These are phyloP conservation scores for Acanthamoeba polyphaga DNA, from an alignment of 208 protist species.

Conservation along the genomic window DNA sequence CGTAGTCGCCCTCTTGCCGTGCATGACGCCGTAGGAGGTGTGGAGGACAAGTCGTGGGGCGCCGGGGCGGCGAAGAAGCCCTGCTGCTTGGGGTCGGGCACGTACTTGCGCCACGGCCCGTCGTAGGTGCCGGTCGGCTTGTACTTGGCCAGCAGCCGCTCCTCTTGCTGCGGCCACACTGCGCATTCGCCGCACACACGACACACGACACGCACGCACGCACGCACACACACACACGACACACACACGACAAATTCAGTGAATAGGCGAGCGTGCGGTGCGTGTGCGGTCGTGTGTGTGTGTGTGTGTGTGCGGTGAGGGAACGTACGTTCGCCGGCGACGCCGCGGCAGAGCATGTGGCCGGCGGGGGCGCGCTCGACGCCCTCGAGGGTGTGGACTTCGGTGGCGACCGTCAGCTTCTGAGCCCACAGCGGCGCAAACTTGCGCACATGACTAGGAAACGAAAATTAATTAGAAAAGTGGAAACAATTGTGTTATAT, in stretches of 20 bases:
- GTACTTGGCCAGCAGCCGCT: constrained; percentile 40
- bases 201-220: no score
- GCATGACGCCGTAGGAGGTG: constrained; percentile 38
- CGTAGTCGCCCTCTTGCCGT: constrained; percentile 44
- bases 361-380: neutral
- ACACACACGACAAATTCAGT: no score
- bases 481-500: no score
- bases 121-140: neutral
- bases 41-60: neutral
- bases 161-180: constrained; percentile 13
- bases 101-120: constrained; percentile 30
- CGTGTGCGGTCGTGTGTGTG: no score
- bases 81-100: neutral
- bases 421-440: constrained; percentile 15
- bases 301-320: neutral
- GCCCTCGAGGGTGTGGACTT: neutral
- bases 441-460: neutral
- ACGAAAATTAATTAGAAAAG: no score
- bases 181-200: neutral
- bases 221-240: no score
- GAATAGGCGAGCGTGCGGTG: no score
- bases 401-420: constrained; percentile 1
- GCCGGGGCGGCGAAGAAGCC: constrained; percentile 6
- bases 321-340: neutral
- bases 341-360: constrained; percentile 22